phyloP scores from a whole-genome alignment of 2,329 filamentous ascomycete genomes.

The Aspergillus awamori region DNA sequence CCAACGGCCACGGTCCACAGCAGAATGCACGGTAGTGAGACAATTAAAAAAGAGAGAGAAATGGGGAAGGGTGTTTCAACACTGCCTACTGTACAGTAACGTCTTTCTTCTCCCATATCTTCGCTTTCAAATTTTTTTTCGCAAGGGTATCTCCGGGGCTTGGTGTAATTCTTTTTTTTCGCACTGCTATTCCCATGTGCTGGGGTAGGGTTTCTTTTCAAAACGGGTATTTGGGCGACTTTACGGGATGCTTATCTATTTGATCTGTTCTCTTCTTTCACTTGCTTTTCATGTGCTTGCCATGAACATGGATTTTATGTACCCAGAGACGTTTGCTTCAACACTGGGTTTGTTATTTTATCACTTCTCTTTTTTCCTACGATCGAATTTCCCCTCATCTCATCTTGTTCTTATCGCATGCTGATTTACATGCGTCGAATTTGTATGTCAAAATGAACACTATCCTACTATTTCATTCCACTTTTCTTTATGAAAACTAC shows the following conservation, averaged over 20 bases:
- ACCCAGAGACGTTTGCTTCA: conserved; percentile 7
- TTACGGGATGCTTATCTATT: not conserved
- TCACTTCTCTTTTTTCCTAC: not conserved
- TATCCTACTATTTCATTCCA: not conserved
- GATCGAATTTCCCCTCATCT: not conserved
- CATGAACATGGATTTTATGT: conserved; percentile 4
- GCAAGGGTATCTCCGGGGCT: conserved; percentile 5
- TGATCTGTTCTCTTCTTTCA: conserved; percentile 1
- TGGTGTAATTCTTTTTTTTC: conserved; percentile 9
- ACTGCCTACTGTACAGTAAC: conserved; percentile 22
- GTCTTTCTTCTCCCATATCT: conserved; percentile 2
- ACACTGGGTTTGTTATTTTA: conserved; percentile 17
- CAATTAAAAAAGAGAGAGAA: too few species aligned
- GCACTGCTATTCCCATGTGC: not conserved
- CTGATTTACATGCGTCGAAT: not conserved
- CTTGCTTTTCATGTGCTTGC: not conserved
- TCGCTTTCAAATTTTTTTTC: not conserved
- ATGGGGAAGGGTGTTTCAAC: conserved; percentile 5
- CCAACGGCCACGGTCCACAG: conserved; percentile 34
- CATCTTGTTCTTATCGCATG: not conserved
- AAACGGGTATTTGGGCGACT: conserved; percentile 7
- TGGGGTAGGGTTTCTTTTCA: not conserved
- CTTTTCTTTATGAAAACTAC: not conserved
- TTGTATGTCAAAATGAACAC: conserved; percentile 5
- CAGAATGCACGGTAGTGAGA: conserved; percentile 20